phyloP scores from a whole-genome alignment of 176 grass and related monocot species.

The Eremochloa ophiuroides region DNA sequence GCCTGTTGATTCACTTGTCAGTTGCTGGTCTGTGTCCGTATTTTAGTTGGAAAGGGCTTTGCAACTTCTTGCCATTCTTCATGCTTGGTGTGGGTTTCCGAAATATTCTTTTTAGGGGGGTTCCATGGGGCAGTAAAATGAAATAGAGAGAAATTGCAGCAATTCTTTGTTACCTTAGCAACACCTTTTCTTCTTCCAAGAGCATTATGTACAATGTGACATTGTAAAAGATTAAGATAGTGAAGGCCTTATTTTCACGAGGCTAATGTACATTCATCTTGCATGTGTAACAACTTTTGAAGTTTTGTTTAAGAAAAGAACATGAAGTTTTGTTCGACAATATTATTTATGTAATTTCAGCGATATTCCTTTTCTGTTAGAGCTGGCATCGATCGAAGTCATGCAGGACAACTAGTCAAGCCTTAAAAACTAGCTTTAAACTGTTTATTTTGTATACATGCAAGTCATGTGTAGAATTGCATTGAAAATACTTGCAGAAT shows the following conservation, averaged over 20 bases:
- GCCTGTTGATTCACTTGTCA: constrained; percentile 35
- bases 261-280: constrained; percentile 17
- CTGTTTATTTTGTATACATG: neutral
- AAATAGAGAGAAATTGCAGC: constrained; percentile 37
- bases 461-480: neutral
- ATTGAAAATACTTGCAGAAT: neutral
- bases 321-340: neutral
- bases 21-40: constrained; percentile 62
- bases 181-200: constrained; percentile 28
- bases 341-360: neutral
- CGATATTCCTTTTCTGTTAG: neutral
- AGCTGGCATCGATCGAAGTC: neutral
- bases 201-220: constrained; percentile 33
- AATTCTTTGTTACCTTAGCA: constrained; percentile 29
- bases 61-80: constrained; percentile 36
- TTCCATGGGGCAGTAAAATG: constrained; percentile 24
- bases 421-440: neutral
- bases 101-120: constrained; percentile 21
- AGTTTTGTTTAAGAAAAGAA: neutral
- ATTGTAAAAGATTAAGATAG: constrained; percentile 41
- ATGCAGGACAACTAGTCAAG: neutral
- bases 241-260: constrained; percentile 19
- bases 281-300: neutral
- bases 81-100: constrained; percentile 9
- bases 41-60: constrained; percentile 63